Evolutionary conservation across 1,284 basidiomycete genomes (phyloP).

Genomic region (Amylostereum chailletii): DNA sequence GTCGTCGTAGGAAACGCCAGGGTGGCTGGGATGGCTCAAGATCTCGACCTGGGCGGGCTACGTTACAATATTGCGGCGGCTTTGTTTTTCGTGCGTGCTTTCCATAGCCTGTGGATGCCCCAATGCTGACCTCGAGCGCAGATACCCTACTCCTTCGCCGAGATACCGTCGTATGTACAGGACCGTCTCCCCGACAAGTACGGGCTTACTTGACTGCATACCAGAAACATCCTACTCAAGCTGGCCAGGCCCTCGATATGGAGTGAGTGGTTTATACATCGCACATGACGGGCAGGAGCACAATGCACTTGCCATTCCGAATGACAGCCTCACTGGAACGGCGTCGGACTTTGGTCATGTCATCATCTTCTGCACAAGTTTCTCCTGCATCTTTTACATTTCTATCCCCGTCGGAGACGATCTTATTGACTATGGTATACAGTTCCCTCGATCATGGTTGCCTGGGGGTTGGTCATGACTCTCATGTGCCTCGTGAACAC

Average conservation of each 20-base stretch:
- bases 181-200: background rate
- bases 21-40: slow-evolving; percentile 15
- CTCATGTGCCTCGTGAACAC: slow-evolving; percentile 28
- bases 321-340: too few species aligned
- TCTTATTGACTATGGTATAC: background rate
- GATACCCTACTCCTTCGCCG: slow-evolving; percentile 12
- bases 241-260: slow-evolving; percentile 11
- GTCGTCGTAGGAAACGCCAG: slow-evolving; percentile 14
- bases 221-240: slow-evolving; percentile 14
- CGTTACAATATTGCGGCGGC: slow-evolving; percentile 16
- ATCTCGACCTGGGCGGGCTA: slow-evolving; percentile 14
- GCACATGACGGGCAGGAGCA: too few species aligned
- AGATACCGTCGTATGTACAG: slow-evolving; percentile 13
- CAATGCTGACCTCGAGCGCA: background rate
- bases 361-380: background rate
- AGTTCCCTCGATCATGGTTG: slow-evolving; percentile 20
- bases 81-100: slow-evolving; percentile 10
- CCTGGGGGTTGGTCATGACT: slow-evolving; percentile 26
- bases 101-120: slow-evolving; percentile 1
- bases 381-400: background rate
- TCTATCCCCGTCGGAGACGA: background rate
- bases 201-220: background rate
- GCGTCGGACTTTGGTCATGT: too few species aligned
- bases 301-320: too few species aligned
- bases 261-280: slow-evolving; percentile 6